These are phyloP conservation scores for Actinomortierella ambigua DNA, from an alignment of 371 early-diverging fungal genomes.

Conservation along the genomic window DNA sequence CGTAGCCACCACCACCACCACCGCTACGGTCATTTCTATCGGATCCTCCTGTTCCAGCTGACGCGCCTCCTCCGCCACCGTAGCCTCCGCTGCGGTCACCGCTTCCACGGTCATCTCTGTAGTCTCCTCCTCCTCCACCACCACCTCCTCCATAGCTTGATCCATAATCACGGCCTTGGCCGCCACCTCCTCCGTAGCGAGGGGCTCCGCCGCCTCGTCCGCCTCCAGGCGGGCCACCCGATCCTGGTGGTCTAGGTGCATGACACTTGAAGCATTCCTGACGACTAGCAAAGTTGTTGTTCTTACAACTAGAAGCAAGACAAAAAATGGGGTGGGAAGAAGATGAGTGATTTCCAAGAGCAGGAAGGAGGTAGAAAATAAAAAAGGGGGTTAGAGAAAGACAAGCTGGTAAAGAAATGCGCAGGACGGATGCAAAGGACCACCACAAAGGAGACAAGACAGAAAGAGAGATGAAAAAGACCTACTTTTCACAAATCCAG, in stretches of 20 bases:
- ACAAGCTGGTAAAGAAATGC: too few species aligned
- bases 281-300: conserved; percentile 69
- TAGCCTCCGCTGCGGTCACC: conserved; percentile 39
- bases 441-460: too few species aligned
- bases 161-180: conserved; percentile 14
- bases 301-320: conserved; percentile 69
- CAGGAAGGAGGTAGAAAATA: too few species aligned
- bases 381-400: too few species aligned
- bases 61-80: conserved; percentile 40
- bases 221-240: conserved; percentile 50
- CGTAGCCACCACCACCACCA: conserved; percentile 30
- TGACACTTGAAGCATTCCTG: conserved; percentile 72
- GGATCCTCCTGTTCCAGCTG: conserved; percentile 16
- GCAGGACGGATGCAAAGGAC: too few species aligned
- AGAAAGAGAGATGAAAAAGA: conserved; percentile 3
- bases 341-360: too few species aligned
- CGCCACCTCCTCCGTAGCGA: conserved; percentile 32
- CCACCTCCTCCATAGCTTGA: conserved; percentile 14
- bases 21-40: conserved; percentile 17
- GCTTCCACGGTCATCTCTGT: conserved; percentile 30
- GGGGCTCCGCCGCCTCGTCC: conserved; percentile 26
- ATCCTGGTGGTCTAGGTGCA: conserved; percentile 60
- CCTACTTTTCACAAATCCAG: conserved; percentile 70
- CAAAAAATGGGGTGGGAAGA: too few species aligned
- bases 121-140: conserved; percentile 10